phyloP scores from a whole-genome alignment of 805 yeast species.

The Candida ficus region DNA sequence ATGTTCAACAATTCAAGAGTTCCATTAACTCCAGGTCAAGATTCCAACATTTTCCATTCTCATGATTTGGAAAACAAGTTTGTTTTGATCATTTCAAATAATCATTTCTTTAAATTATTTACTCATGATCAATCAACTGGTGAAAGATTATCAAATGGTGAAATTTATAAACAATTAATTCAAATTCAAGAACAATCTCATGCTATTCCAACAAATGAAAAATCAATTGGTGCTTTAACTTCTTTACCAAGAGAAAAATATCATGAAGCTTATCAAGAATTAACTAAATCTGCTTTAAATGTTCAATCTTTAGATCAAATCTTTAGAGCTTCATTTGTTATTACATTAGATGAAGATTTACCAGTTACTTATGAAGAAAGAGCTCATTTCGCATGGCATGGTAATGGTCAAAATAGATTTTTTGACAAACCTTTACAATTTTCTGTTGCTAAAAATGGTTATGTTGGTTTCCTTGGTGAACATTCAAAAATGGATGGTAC shows the following conservation, averaged over 20 bases:
- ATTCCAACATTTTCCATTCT: slow-evolving; percentile 51
- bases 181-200: slow-evolving; percentile 40
- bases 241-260: slow-evolving; percentile 83
- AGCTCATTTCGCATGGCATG: slow-evolving; percentile 87
- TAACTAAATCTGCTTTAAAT: slow-evolving; percentile 58
- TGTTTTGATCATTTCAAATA: slow-evolving; percentile 67
- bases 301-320: slow-evolving; percentile 58
- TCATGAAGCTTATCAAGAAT: slow-evolving; percentile 52
- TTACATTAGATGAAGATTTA: slow-evolving; percentile 67
- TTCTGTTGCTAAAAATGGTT: slow-evolving; percentile 74
- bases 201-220: slow-evolving; percentile 23
- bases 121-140: slow-evolving; percentile 46
- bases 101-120: slow-evolving; percentile 72
- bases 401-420: slow-evolving; percentile 87
- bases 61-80: slow-evolving; percentile 50
- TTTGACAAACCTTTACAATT: slow-evolving; percentile 90
- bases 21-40: slow-evolving; percentile 58
- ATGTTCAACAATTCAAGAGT: slow-evolving; percentile 89
- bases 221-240: slow-evolving; percentile 67
- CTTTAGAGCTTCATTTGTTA: slow-evolving; percentile 71
- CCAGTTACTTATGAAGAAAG: slow-evolving; percentile 82
- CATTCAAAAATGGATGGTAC: slow-evolving; percentile 99
- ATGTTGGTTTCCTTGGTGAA: slow-evolving; percentile 92
- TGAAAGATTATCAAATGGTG: slow-evolving; percentile 38
- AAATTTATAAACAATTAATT: slow-evolving; percentile 54